Percentiles rank a stretch among this genome's conserved stretches.
Evolutionary conservation across 2,329 filamentous ascomycete genomes (phyloP).

Genomic region (Truncatella angustata): DNA sequence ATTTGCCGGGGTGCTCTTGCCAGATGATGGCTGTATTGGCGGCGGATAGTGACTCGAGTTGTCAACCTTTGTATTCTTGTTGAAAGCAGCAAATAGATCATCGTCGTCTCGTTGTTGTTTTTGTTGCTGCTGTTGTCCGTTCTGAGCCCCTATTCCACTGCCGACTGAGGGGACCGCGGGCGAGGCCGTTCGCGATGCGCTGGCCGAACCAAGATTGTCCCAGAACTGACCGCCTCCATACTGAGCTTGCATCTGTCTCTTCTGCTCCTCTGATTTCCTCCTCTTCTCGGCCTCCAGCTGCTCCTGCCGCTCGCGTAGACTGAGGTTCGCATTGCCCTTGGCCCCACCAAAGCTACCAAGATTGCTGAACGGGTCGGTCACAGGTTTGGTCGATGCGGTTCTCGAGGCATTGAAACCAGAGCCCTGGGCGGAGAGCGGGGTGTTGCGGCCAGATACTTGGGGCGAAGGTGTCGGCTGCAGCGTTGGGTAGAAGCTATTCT

Average conservation of each 20-base stretch:
- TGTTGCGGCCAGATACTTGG: constrained; percentile 53
- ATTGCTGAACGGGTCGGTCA: constrained; percentile 75
- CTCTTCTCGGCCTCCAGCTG: constrained; percentile 64
- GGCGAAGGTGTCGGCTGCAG: constrained; percentile 57
- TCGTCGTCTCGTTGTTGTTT: constrained; percentile 47
- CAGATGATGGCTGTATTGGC: constrained; percentile 37
- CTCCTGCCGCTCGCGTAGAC: constrained; percentile 74
- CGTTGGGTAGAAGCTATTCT: constrained; percentile 32
- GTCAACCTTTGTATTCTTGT: constrained; percentile 64
- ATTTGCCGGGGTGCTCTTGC: constrained; percentile 44
- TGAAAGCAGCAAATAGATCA: constrained; percentile 67
- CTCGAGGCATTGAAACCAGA: constrained; percentile 44
- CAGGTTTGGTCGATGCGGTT: constrained; percentile 45
- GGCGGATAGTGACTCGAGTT: constrained; percentile 65
- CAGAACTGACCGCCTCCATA: constrained; percentile 77
- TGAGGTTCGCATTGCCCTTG: constrained; percentile 68
- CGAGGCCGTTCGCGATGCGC: constrained; percentile 45
- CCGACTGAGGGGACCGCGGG: constrained; percentile 34
- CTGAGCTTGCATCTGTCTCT: constrained; percentile 69
- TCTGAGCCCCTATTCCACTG: constrained; percentile 23
- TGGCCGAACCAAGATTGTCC: constrained; percentile 60
- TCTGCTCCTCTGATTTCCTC: constrained; percentile 71
- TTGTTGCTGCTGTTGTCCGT: constrained; percentile 21
- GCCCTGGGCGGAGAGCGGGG: constrained; percentile 51
- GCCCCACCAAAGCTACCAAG: constrained; percentile 63